Base-by-base conservation (phyloP, 2,329 filamentous ascomycete species). In the Fusarium sp. region DNA sequence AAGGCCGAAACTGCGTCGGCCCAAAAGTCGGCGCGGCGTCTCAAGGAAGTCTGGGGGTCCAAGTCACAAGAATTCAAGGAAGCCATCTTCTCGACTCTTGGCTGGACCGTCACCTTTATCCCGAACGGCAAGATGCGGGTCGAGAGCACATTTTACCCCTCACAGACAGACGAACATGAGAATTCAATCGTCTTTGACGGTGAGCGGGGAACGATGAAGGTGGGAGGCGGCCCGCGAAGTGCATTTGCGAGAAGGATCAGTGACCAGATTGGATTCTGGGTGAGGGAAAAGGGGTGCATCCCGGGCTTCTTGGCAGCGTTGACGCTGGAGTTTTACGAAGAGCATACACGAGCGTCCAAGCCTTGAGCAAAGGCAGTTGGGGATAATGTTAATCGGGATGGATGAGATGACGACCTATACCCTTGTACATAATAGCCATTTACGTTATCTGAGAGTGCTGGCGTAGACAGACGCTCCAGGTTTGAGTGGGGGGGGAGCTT, bases 91-190 rank as follows among this genome's bases (percentile, higher is more conserved):
- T 94, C 92, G 22, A 92, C 98, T 1, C 88, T 99, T 0, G 96
- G 96, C 1, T 99, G 95, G 93, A 96, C 96, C 62, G 91, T 98
- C 14, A 95, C 96, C 35, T 98, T 99, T 81, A 92, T 98, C 81
- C 95, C 95, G n/a, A 98, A 98, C 81, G 96, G 96, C 46, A 96
- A 97, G 78, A 97, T 98, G 83, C 92, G 94, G 35, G 94, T 98
- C 24, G 97, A 96, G 63, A 93, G 89, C 68, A 93, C 96, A 74
- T 97, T 96, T 80, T 93, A 93, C 80, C 92, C 95, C 0, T 92
- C 90, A 3, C 82, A 70, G 84, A 90, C 81, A 80, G 90, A 93
- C 64, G 91, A 93, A 79, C 90, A 94, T 80, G 91, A 92, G 81
- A 92, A 92, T 75, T 91, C 88, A 66, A 92, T 93, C 69, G 91